These are phyloP conservation scores for Euphorbia tirucalli DNA, from an alignment of 345 rosid genomes.

Conservation along the genomic window DNA sequence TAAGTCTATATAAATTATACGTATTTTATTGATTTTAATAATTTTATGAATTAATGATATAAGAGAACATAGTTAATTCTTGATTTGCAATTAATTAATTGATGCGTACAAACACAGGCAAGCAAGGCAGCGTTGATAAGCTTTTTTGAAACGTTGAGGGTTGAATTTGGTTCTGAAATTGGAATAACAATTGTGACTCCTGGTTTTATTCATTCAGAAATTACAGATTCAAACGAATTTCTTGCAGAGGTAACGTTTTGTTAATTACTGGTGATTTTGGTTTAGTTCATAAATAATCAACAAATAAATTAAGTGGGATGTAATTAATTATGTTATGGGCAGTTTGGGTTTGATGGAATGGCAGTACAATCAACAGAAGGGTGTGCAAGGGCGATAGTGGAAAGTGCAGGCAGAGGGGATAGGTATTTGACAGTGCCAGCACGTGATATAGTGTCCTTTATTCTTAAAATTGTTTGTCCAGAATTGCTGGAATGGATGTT, in stretches of 20 bases:
- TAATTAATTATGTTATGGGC: too few species aligned
- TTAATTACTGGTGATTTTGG: not conserved
- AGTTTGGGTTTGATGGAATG: not conserved
- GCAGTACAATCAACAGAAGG: not conserved
- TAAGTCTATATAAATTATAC: too few species aligned
- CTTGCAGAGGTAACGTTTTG: not conserved
- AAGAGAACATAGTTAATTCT: too few species aligned
- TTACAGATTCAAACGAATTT: slow-evolving; percentile 38
- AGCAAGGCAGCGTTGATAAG: slow-evolving; percentile 55
- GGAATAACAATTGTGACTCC: slow-evolving; percentile 52
- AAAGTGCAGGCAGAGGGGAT: slow-evolving; percentile 23
- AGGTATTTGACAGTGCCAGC: slow-evolving; percentile 12
- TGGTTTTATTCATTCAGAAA: slow-evolving; percentile 37
- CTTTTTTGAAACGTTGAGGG: slow-evolving; percentile 48
- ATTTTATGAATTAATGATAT: too few species aligned
- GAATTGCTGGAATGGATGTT: not conserved
- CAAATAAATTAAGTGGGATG: not conserved
- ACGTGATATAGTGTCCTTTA: not conserved
- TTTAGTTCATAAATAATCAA: slow-evolving; percentile 8
- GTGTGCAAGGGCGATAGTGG: slow-evolving; percentile 20
- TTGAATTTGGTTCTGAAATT: slow-evolving; percentile 37
- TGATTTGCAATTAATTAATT: too few species aligned
- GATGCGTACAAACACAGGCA: too few species aligned
- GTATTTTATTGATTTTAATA: too few species aligned
- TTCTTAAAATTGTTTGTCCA: not conserved